Base-by-base conservation (phyloP, 2,329 filamentous ascomycete species). In the Balansia obtecta region DNA sequence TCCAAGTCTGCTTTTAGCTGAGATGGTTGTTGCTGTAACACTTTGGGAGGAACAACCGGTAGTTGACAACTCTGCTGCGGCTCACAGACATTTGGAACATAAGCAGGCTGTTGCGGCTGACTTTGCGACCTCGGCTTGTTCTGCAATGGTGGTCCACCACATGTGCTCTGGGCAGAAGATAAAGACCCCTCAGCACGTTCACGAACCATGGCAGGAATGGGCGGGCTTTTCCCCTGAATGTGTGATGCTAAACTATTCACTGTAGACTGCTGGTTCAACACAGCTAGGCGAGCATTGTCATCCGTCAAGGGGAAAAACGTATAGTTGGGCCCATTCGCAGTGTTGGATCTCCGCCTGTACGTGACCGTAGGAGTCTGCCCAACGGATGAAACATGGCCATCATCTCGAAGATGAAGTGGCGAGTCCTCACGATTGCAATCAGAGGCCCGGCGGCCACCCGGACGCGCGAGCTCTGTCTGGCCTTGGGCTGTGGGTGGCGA, bases 311-410 rank as follows among this genome's bases (percentile, higher is more conserved):
- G 45, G 11, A 51, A 52, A 12, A 53, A 48, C 3, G 52, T 45
- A 43, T 46, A 53, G 27, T 20, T 48, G 4, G 42, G 37, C 6
- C 33, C 51, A 16, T 44, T 50, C 7, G 30, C 33, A 30, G 53
- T 20, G 37, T 51, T 57, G 1, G 39, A 43, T 10, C 46, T 46
- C 16, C 55, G 51, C 32, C 50, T 52, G 10, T 43, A 47, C 18
- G 49, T 18, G 12, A 55, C 57, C n/a, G 53, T 34, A 7, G 53
- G 53, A 1, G 56, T 54, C 0, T 55, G 54, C 5, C 50, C 48
- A 16, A 56, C 12, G 18, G 54, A 45, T 1, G 56, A 57, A 2
- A 55, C 54, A 20, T 51, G 46, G 20, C 57, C 56, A 37, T 56
- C 51, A 0, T 50, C 50, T 30, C 57, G 51, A 15, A 52, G 38